Evolutionary conservation across 306 rosid species (phyloP), one percentile per base, ranked within the genome.

Genomic region (Inga oerstediana): DNA sequence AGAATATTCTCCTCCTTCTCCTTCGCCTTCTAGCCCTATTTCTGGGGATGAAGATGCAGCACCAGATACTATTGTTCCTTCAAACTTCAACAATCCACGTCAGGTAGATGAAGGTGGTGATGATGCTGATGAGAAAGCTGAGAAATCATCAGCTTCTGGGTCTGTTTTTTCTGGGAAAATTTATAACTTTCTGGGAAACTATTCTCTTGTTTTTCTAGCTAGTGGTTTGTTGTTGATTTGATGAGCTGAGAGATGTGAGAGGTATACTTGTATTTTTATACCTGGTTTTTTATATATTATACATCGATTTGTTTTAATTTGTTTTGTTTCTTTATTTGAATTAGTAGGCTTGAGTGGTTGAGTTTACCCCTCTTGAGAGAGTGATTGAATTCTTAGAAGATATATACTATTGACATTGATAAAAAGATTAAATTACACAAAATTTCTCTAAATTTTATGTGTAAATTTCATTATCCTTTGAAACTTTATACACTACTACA

Each of bases 51-150:
- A 86, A 3, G 97, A 93, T 3, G 72, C 95, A 0, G 87, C 85
- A 3, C 99, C 99, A 0, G 99, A 96, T 5, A 91, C 99, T 0
- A 84, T 83, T 54, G 89, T 96, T 41, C 99, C 98, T 59, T 67
- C 99, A n/a, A 94, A 89, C 85, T 96, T 93, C 71, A 89, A 81
- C 72, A 16, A 96, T 70, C 99, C 99, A 8, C 76, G 76, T 7
- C 82, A 70, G 37, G 89, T 79, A 49, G 83, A 73, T 51, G 89
- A 79, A 58, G 83, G 30, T 3, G 78, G 46, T 22, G 66, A 9
- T 20, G 86, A 79, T 48, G 58, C 5, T 45, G 84, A 72, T 79
- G 85, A 74, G 12, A 82, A 74, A 37, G 17, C 69, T 15, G 70
- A 85, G 2, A 71, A 87, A 75, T 89, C 98, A 59, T 59, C 66